phyloP scores from a whole-genome alignment of 805 yeast genomes.

The Scheffersomyces coipomensis region DNA sequence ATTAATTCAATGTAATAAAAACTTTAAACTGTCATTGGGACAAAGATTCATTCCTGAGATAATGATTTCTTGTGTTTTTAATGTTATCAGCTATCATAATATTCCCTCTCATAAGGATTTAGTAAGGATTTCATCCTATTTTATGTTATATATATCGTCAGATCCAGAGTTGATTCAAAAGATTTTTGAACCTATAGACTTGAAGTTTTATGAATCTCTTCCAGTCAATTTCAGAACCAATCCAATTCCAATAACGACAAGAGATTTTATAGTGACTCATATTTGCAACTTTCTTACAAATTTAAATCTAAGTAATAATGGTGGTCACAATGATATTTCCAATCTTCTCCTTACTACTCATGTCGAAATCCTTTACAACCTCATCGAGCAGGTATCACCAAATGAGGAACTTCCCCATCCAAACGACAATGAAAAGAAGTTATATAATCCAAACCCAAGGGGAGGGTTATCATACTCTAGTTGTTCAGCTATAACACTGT shows the following conservation, averaged over 20 bases:
- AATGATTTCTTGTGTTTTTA: constrained; percentile 52
- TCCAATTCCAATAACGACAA: constrained; percentile 46
- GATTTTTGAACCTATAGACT: constrained; percentile 46
- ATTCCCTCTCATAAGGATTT: constrained; percentile 37
- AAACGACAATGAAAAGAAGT: constrained; percentile 19
- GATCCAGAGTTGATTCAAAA: constrained; percentile 34
- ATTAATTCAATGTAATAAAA: constrained; percentile 67
- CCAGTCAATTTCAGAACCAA: constrained; percentile 52
- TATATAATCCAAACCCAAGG: constrained; percentile 30
- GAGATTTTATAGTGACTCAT: constrained; percentile 64
- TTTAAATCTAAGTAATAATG: neutral
- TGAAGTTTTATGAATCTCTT: constrained; percentile 44
- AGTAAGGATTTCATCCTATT: constrained; percentile 50
- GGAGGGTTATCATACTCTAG: constrained; percentile 54
- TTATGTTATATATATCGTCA: constrained; percentile 50
- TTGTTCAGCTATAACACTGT: constrained; percentile 43
- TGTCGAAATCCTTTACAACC: constrained; percentile 60
- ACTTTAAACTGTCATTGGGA: constrained; percentile 40
- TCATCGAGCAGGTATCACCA: constrained; percentile 43
- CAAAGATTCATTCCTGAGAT: constrained; percentile 53
- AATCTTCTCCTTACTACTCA: constrained; percentile 41
- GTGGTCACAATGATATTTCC: constrained; percentile 24
- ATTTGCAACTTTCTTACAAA: constrained; percentile 39
- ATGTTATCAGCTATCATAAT: constrained; percentile 50
- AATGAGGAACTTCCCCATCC: constrained; percentile 15